These are phyloP conservation scores for Talaromyces adpressus DNA, from an alignment of 495 filamentous ascomycete genomes.

Conservation along the genomic window DNA sequence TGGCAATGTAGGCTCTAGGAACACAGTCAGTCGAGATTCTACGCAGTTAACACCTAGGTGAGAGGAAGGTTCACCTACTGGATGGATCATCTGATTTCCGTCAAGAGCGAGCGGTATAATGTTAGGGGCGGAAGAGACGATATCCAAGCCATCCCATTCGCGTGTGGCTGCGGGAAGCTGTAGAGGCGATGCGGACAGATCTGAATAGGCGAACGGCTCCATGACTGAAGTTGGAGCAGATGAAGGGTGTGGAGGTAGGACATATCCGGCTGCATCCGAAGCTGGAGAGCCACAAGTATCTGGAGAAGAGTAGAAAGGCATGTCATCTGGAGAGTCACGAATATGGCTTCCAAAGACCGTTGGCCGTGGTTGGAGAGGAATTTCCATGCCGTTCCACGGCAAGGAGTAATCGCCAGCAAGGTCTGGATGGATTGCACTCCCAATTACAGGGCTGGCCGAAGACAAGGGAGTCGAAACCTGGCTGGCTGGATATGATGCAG, in stretches of 20 bases:
- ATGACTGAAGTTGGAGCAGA: constrained; percentile 27
- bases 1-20: constrained; percentile 29
- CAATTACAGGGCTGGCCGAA: constrained; percentile 34
- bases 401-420: constrained; percentile 29
- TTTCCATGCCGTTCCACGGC: constrained; percentile 32
- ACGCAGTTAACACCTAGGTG: background rate
- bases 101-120: constrained; percentile 29
- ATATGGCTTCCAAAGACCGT: constrained; percentile 29
- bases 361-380: constrained; percentile 28
- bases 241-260: constrained; percentile 28
- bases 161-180: constrained; percentile 27
- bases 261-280: constrained; percentile 30
- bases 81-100: constrained; percentile 27
- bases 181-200: constrained; percentile 30
- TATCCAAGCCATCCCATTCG: constrained; percentile 28
- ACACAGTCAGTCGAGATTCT: background rate
- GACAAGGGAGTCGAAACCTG: constrained; percentile 34
- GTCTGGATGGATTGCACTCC: constrained; percentile 34
- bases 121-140: constrained; percentile 21
- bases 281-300: constrained; percentile 38
- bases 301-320: constrained; percentile 36
- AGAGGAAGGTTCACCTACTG: constrained; percentile 18
- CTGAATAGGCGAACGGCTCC: constrained; percentile 29
- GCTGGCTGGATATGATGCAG: constrained; percentile 20
- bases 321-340: constrained; percentile 32